Conservation (phyloP, 2,329 filamentous ascomycete species). For the Penicillium sclerotiorum region DNA sequence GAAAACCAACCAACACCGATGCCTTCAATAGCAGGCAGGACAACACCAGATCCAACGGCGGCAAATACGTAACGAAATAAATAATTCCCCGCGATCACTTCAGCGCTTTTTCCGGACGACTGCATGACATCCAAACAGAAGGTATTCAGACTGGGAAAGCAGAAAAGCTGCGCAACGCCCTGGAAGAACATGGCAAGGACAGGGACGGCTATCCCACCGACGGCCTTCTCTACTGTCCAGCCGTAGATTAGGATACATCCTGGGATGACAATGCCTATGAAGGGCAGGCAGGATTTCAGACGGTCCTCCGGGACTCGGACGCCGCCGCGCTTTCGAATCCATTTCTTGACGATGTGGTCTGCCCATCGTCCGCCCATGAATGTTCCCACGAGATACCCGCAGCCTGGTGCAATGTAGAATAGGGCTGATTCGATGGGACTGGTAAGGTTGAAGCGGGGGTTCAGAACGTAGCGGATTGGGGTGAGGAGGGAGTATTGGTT, state of each 20-base stretch:
- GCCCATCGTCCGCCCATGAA: slow-evolving; percentile 73
- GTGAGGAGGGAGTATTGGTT: slow-evolving; percentile 74
- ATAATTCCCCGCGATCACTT: slow-evolving; percentile 81
- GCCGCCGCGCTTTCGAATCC: slow-evolving; percentile 60
- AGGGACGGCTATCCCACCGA: slow-evolving; percentile 60
- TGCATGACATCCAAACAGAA: slow-evolving; percentile 86
- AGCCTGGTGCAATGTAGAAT: slow-evolving; percentile 74
- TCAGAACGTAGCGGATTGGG: slow-evolving; percentile 71
- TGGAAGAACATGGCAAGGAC: slow-evolving; percentile 75
- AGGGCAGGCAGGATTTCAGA: slow-evolving; percentile 61
- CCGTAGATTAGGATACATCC: slow-evolving; percentile 70
- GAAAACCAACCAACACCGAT: slow-evolving; percentile 83
- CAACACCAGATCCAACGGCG: slow-evolving; percentile 69
- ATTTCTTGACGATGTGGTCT: slow-evolving; percentile 66
- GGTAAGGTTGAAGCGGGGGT: slow-evolving; percentile 70
- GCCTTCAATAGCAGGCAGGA: slow-evolving; percentile 70
- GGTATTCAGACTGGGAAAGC: slow-evolving; percentile 74
- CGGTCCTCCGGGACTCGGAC: slow-evolving; percentile 69
- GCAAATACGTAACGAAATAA: slow-evolving; percentile 76
- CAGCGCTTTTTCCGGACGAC: slow-evolving; percentile 58
- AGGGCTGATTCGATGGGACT: slow-evolving; percentile 68
- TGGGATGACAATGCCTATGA: slow-evolving; percentile 61
- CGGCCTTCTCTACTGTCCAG: slow-evolving; percentile 61
- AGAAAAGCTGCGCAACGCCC: slow-evolving; percentile 73
- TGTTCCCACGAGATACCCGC: slow-evolving; percentile 69